Conservation (phyloP, 2,329 filamentous ascomycete species). For the Tetracladium maxilliforme region DNA sequence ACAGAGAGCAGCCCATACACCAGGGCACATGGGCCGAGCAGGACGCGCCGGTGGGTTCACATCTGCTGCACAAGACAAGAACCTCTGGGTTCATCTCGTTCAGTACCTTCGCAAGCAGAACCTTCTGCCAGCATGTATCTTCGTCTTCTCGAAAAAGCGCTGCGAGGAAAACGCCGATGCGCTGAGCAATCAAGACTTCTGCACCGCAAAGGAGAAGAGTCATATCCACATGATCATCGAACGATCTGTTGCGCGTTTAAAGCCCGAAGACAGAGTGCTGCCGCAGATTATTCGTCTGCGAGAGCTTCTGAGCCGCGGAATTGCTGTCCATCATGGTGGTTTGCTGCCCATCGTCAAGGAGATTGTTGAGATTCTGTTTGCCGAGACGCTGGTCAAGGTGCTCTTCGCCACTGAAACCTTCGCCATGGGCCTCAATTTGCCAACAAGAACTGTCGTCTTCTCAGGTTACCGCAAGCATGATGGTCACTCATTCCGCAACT, state of each 20-base stretch:
- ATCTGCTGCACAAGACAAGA: constrained; percentile 86
- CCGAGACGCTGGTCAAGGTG: constrained; percentile 88
- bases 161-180: constrained; percentile 97
- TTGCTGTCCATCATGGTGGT: constrained; percentile 93
- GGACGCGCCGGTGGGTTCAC: constrained; percentile 77
- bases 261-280: constrained; percentile 76
- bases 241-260: constrained; percentile 81
- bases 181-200: constrained; percentile 88
- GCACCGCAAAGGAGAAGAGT: constrained; percentile 86
- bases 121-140: constrained; percentile 85
- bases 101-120: constrained; percentile 79
- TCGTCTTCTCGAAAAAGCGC: constrained; percentile 95
- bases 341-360: constrained; percentile 95
- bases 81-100: constrained; percentile 90
- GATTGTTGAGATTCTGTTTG: constrained; percentile 91
- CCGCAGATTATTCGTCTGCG: constrained; percentile 83
- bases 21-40: constrained; percentile 79
- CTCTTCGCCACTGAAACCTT: constrained; percentile 97
- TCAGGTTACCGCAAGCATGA: constrained; percentile 96
- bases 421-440: constrained; percentile 93
- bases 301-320: constrained; percentile 73
- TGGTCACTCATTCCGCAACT: constrained; percentile 77
- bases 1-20: constrained; percentile 33
- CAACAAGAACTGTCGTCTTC: constrained; percentile 92
- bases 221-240: constrained; percentile 96